phyloP scores from a whole-genome alignment of 495 filamentous ascomycete genomes.

The Penicillium mononematosum region DNA sequence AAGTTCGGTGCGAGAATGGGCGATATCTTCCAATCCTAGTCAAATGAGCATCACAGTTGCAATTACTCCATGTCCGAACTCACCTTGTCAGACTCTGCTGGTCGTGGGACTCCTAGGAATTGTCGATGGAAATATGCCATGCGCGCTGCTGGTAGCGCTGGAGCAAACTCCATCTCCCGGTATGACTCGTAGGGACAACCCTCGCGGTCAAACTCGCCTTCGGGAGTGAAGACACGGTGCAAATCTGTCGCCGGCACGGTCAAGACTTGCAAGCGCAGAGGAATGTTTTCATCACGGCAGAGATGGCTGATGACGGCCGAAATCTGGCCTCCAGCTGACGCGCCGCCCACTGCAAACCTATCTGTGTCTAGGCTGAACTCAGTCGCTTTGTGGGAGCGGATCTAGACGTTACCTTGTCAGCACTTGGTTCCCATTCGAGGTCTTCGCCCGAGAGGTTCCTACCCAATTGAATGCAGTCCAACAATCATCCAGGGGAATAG shows the following conservation, averaged over 20 bases:
- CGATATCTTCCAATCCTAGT: slow-evolving; percentile 42
- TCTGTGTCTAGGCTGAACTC: slow-evolving; percentile 36
- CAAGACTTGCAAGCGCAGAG: slow-evolving; percentile 36
- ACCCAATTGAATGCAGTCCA: slow-evolving; percentile 47
- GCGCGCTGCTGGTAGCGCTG: slow-evolving; percentile 33
- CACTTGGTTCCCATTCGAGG: not conserved
- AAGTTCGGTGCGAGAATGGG: slow-evolving; percentile 38
- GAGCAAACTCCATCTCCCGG: slow-evolving; percentile 41
- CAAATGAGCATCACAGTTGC: slow-evolving; percentile 3
- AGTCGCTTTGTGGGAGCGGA: slow-evolving; percentile 31
- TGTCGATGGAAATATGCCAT: slow-evolving; percentile 43
- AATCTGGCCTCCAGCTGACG: slow-evolving; percentile 42
- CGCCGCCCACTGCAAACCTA: slow-evolving; percentile 35
- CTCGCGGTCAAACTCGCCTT: slow-evolving; percentile 36
- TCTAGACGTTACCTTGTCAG: slow-evolving; percentile 16
- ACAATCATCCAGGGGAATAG: slow-evolving; percentile 37
- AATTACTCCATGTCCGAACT: slow-evolving; percentile 6
- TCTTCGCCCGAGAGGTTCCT: not conserved
- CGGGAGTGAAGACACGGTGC: slow-evolving; percentile 34
- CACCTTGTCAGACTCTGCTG: slow-evolving; percentile 32
- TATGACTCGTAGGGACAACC: slow-evolving; percentile 41
- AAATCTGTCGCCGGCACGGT: slow-evolving; percentile 40
- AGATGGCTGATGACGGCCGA: slow-evolving; percentile 38
- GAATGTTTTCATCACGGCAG: slow-evolving; percentile 37
- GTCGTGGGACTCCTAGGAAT: slow-evolving; percentile 39